Evolutionary conservation across 345 rosid species (phyloP), one percentile per base, ranked within the genome.

Genomic region (Ricinus communis): DNA sequence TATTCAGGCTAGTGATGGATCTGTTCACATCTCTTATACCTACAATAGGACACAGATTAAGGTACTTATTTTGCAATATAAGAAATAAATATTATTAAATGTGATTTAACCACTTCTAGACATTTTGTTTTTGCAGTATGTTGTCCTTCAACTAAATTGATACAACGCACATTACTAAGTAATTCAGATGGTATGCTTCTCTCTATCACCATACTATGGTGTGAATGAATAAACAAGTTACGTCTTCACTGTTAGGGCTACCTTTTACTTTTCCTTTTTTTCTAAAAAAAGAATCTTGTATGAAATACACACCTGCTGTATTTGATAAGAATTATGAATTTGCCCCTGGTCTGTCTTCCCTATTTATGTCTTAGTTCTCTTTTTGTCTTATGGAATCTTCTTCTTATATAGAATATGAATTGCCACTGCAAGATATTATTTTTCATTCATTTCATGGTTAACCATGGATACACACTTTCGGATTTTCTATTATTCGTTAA

Each of bases 21-120:
- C 69, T 59, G 77, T 95, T 74, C 99, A 90, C 77, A 70, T 95
- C 76, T 92, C 96, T n/a, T 92, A 87, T 81, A 95, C 97, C 0
- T 92, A 92, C 71, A 84, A 87, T 62, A 86, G 97, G 80, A 89
- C 91, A 53, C 97, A 92, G 66, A 87, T 95, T 71, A 95, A 92
- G 97, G 99, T 90, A 79, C 62, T 21, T 57, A 30, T 16, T 38
- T 53, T 24, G 1, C 22, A 36, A 24, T 54, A 24, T 50, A 24
- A 45, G 22, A 51, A 53, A 27, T 24, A 45, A n/a, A 28, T 46
- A n/a, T 70, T 22, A 18, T 45, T 28, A 30, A 7, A n/a, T 38
- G n/a, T n/a, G n/a, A n/a, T n/a, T n/a, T n/a, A n/a, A n/a, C n/a
- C n/a, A n/a, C n/a, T n/a, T n/a, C n/a, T 30, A 62, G 9, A 30